Percentiles rank a stretch among this genome's conserved stretches.
These are phyloP conservation scores for Plasmopara viticola DNA, from an alignment of 352 stramenopile genomes.

Conservation along the genomic window DNA sequence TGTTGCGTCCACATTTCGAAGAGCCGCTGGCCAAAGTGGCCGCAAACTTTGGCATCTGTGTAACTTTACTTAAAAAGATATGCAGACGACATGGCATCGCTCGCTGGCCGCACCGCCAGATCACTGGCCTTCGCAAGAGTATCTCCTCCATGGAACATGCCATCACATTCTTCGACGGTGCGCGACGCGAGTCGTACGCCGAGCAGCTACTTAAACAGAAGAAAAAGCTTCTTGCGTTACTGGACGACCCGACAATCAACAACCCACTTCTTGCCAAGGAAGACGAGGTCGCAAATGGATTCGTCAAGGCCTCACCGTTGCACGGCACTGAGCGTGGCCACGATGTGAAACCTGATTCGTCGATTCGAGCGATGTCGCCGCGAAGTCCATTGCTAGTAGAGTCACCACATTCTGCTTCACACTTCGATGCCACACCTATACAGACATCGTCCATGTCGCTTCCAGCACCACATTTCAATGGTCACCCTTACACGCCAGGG, in stretches of 20 bases:
- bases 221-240: conserved; percentile 56
- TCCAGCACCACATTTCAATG: neutral
- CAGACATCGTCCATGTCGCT: conserved; percentile 14
- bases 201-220: conserved; percentile 69
- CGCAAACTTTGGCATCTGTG: conserved; percentile 71
- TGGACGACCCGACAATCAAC: conserved; percentile 55
- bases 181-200: conserved; percentile 60
- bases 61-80: conserved; percentile 84
- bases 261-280: conserved; percentile 34
- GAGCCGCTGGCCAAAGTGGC: conserved; percentile 74
- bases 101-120: conserved; percentile 80
- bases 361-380: conserved; percentile 18
- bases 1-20: conserved; percentile 80
- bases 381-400: conserved; percentile 19
- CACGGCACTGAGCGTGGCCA: conserved; percentile 1
- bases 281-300: conserved; percentile 11
- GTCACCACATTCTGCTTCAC: conserved; percentile 13
- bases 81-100: conserved; percentile 73
- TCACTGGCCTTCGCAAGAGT: conserved; percentile 82
- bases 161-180: conserved; percentile 70
- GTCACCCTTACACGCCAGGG: conserved; percentile 15
- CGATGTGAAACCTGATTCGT: conserved; percentile 11
- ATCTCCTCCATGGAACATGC: conserved; percentile 83
- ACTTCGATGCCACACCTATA: conserved; percentile 1
- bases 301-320: conserved; percentile 6